A percentile compares a stretch with the other conserved stretches of the same genome.
Evolutionary conservation across 306 rosid genomes (phyloP).

Genomic region (Calophaca sinica): DNA sequence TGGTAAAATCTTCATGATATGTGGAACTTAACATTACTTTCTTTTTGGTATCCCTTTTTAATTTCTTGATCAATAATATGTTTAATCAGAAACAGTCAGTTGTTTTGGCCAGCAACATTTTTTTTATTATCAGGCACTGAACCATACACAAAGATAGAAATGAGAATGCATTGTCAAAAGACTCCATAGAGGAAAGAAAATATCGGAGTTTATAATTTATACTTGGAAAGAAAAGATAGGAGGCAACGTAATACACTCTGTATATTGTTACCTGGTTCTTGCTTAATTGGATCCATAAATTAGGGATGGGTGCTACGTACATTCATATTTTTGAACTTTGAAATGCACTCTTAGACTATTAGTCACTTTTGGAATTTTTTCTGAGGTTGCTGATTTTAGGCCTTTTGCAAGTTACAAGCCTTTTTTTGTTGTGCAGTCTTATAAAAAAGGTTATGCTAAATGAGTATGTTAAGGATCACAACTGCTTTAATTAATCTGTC

Average conservation of each 20-base stretch:
- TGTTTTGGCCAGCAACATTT: slow-evolving; percentile 11
- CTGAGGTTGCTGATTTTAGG: too few relatives aligned
- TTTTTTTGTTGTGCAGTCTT: too few relatives aligned
- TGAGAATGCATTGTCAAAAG: slow-evolving; percentile 10
- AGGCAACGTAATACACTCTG: neutral
- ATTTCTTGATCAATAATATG: slow-evolving; percentile 28
- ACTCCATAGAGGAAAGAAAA: neutral
- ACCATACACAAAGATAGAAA: slow-evolving; percentile 16
- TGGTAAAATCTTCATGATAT: slow-evolving; percentile 55
- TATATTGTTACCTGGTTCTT: neutral
- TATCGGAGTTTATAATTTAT: neutral
- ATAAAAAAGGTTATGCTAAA: too few relatives aligned
- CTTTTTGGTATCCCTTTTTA: slow-evolving; percentile 29
- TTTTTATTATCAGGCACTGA: slow-evolving; percentile 16
- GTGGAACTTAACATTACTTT: slow-evolving; percentile 5
- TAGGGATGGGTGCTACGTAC: neutral
- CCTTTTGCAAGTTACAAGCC: too few relatives aligned
- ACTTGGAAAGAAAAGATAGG: too few relatives aligned
- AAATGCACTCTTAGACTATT: too few relatives aligned
- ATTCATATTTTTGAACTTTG: neutral
- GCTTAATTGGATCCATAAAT: neutral
- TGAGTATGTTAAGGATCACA: too few relatives aligned
- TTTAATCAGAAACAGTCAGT: slow-evolving; percentile 1
- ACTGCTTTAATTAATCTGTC: too few relatives aligned
- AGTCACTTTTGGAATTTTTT: too few relatives aligned